phyloP scores from a whole-genome alignment of 1,139 yeast species.

The Wickerhamiella pararugosa region DNA sequence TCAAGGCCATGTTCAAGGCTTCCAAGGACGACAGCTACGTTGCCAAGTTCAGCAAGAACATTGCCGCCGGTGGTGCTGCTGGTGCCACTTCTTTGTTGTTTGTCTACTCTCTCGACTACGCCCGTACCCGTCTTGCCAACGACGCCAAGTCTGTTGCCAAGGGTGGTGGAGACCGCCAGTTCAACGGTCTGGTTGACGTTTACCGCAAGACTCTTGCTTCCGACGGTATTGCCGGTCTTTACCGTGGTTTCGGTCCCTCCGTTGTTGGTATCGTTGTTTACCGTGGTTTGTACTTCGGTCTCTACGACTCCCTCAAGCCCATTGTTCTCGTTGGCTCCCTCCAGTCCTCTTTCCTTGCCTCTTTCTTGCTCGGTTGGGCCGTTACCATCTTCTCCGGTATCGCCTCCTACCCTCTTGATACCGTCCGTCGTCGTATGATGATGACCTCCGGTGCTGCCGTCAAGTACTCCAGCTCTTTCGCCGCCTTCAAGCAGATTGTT shows the following conservation, averaged over 20 bases:
- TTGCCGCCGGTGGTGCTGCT: slow-evolving; percentile 73
- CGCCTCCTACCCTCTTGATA: slow-evolving; percentile 69
- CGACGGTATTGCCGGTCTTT: slow-evolving; percentile 68
- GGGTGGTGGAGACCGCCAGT: slow-evolving; percentile 56
- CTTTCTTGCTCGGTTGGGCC: slow-evolving; percentile 66
- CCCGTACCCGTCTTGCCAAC: slow-evolving; percentile 74
- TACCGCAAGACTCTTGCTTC: slow-evolving; percentile 62
- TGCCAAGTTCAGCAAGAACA: slow-evolving; percentile 64
- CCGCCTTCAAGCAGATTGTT: slow-evolving; percentile 55
- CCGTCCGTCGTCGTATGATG: slow-evolving; percentile 81
- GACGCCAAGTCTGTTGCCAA: slow-evolving; percentile 59
- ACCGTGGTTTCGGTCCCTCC: slow-evolving; percentile 77
- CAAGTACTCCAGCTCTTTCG: slow-evolving; percentile 61
- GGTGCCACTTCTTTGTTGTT: slow-evolving; percentile 64
- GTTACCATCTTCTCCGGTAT: slow-evolving; percentile 70
- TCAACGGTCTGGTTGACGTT: slow-evolving; percentile 64
- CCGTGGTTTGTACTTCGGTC: slow-evolving; percentile 77
- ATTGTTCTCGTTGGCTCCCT: slow-evolving; percentile 57
- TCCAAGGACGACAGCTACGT: slow-evolving; percentile 55
- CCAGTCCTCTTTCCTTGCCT: slow-evolving; percentile 57
- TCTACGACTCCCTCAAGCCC: slow-evolving; percentile 67
- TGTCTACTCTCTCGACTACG: slow-evolving; percentile 70
- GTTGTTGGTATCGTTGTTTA: slow-evolving; percentile 67
- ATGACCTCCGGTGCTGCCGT: slow-evolving; percentile 74
- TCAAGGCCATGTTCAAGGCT: slow-evolving; percentile 64